Base-by-base conservation (phyloP, 345 rosid genomes). In the Eucalyptus sp. region DNA sequence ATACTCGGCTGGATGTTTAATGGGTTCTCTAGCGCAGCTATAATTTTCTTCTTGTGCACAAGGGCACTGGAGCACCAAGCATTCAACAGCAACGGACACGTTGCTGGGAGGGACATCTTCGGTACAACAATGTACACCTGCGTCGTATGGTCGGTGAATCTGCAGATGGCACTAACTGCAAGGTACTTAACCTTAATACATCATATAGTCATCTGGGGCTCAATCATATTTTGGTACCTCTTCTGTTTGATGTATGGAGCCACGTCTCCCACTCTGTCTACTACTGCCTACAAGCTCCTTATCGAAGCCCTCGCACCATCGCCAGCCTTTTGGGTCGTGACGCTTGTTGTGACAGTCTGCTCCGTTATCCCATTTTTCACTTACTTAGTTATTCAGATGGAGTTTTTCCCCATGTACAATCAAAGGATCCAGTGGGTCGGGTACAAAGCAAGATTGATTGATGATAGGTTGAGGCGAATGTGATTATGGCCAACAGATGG, bases 351-450 rank as follows among this genome's bases (percentile, higher is more conserved):
- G 54, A 92, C 89, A 43, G 81, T 94, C 54, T 1, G 96, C 0
- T 76, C 98, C 2, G 44, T 96, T 48, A 60, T 95, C 86, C 99
- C 99, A 1, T 95, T 92, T 93, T 96, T 95, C 91, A 83, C 94
- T 16, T 96, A 89, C 89, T 89, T 94, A 2, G 96, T 95, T 2
- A 64, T 96, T 88, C 97, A 95, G 90, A 94, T 91, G 94, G 89
- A 94, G 76, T 96, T 97, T 92, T 97, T 95, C 89, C 99, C 99
- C 33, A 95, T 96, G 99, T 97, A 95, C 92, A 99, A 96, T 89
- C 96, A 93, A 87, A 94, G 92, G 94, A 91, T 96, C 90, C 99
- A 95, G 90, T 93, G 98, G 99, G 88, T 96, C 46, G 90, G 95
- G 90, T 89, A 88, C 31, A 94, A 94, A 68, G 96, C 91, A 87